Evolutionary conservation across 257 asterid species (phyloP).

Genomic region (Nicotiana sylvestris): DNA sequence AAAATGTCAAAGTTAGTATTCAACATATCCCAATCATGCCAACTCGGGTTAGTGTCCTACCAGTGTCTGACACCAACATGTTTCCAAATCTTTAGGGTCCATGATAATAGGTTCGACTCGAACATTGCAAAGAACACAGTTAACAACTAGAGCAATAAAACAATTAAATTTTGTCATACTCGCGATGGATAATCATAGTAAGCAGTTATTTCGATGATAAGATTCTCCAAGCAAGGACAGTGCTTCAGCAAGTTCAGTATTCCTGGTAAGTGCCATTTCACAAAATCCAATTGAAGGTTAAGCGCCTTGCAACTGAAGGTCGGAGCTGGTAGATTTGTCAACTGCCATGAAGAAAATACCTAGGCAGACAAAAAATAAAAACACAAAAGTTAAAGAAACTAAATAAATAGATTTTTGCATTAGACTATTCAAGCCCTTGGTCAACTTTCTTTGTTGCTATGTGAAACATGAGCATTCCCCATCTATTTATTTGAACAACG

Average conservation of each 20-base stretch:
- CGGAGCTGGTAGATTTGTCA: conserved; percentile 12
- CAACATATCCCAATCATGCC: not conserved
- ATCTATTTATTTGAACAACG: not conserved
- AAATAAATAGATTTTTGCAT: not conserved
- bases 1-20: not conserved
- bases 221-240: conserved; percentile 23
- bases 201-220: conserved; percentile 6
- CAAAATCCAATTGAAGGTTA: not conserved
- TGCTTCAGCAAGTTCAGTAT: conserved; percentile 6
- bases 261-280: conserved; percentile 30
- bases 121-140: not conserved
- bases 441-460: not conserved
- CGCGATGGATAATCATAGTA: not conserved
- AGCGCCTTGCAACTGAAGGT: conserved; percentile 20
- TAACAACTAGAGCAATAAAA: not conserved
- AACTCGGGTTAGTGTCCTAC: not conserved
- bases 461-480: not conserved
- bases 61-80: not conserved
- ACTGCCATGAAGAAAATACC: conserved; percentile 21
- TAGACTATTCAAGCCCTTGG: not conserved
- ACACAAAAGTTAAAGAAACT: conserved; percentile 9
- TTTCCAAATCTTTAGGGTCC: not conserved
- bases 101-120: not conserved
- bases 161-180: not conserved
- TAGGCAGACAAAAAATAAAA: conserved; percentile 6